Evolutionary conservation across 2,329 filamentous ascomycete genomes (phyloP), one percentile per base, ranked within the genome.

Genomic region (Colletotrichum shisoi): DNA sequence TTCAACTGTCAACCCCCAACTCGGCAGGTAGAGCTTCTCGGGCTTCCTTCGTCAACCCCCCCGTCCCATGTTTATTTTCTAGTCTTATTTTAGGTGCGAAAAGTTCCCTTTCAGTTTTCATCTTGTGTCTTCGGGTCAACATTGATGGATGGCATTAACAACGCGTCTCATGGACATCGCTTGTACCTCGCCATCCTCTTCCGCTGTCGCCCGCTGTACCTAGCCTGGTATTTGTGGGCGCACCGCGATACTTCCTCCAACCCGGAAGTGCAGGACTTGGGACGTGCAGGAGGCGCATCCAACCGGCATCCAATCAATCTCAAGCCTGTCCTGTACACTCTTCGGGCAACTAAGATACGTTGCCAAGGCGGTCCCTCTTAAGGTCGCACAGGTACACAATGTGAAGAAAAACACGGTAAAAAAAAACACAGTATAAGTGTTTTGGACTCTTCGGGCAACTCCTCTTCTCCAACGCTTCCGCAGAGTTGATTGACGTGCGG

Each of bases 391-490:
- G n/a, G n/a, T n/a, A n/a, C n/a, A n/a, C n/a, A n/a, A n/a, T n/a
- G n/a, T n/a, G n/a, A n/a, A n/a, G n/a, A n/a, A n/a, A n/a, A n/a
- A n/a, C n/a, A n/a, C n/a, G n/a, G n/a, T n/a, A n/a, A n/a, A n/a
- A n/a, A n/a, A n/a, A n/a, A n/a, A n/a, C n/a, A n/a, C n/a, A n/a
- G n/a, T n/a, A n/a, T n/a, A n/a, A n/a, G n/a, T n/a, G n/a, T n/a
- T n/a, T n/a, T n/a, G n/a, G n/a, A 46, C 27, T 7, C n/a, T 24
- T 12, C 4, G 42, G 12, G n/a, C 56, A 37, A 8, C 12, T 24
- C 42, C 34, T 58, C 44, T 67, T 64, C 64, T 67, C 61, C 54
- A 49, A 59, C 54, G 44, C 40, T 37, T 44, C 34, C 21, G 6
- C 31, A 34, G 42, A 63, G 37, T 19, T 39, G 40, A 39, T 59